These are phyloP conservation scores for Rhynchospora tenuis DNA, from an alignment of 176 grass and related monocot species.

Conservation along the genomic window DNA sequence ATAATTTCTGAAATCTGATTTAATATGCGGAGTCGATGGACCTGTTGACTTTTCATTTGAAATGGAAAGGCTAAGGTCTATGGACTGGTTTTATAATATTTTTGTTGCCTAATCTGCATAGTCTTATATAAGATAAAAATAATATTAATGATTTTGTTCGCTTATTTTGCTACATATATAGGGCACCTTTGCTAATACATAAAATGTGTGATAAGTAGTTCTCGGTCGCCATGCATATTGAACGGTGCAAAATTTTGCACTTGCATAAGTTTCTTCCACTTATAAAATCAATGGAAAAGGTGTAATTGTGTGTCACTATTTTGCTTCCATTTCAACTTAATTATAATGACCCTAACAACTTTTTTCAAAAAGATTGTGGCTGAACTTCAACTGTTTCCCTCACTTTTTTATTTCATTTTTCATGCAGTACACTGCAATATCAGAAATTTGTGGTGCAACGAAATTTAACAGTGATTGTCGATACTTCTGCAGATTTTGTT, in stretches of 20 bases:
- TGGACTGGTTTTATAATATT: too few species aligned
- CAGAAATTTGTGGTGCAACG: neutral
- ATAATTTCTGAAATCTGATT: too few species aligned
- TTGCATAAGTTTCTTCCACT: neutral
- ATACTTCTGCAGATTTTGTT: neutral
- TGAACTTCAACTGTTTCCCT: neutral
- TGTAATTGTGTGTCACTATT: neutral
- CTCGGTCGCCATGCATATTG: neutral
- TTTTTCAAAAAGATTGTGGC: neutral
- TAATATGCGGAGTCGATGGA: too few species aligned
- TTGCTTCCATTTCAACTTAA: neutral
- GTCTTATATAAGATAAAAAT: too few species aligned
- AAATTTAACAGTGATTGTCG: neutral
- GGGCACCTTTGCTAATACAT: too few species aligned
- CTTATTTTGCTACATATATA: too few species aligned
- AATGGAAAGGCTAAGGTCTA: too few species aligned
- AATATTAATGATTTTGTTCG: too few species aligned
- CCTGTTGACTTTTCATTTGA: too few species aligned
- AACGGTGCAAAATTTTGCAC: neutral
- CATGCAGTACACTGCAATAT: neutral
- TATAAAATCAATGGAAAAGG: neutral
- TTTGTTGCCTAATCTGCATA: too few species aligned
- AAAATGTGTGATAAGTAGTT: neutral
- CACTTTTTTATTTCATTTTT: slow-evolving; percentile 8
- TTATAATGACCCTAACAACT: neutral